Base-by-base conservation (phyloP, 306 rosid genomes). In the Hylodesmum podocarpum region DNA sequence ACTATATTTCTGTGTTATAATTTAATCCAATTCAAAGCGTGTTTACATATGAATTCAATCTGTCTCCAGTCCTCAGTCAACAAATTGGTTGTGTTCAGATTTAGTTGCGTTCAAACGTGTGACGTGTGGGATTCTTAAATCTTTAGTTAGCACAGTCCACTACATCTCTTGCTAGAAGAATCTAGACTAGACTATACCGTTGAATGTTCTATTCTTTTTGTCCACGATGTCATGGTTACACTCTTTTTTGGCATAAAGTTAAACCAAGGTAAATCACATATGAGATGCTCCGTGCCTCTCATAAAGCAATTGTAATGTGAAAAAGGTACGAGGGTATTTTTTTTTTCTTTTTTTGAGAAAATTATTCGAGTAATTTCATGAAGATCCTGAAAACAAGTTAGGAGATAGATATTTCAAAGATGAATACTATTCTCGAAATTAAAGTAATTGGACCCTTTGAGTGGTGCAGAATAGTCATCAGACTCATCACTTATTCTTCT, bases 391-490 rank as follows among this genome's bases (percentile, higher is more conserved):
- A 47, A 75, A 34, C 4, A 61, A 55, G 75, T 28, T 19, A 15
- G 37, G 31, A 57, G 65, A 33, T 28, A 75, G 81, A 83, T 58
- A 80, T 81, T 83, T 75, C 29, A 49, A 53, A 44, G 28, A 75
- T 22, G 46, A 40, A 66, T 54, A 83, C 61, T 59, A 70, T 76
- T 81, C 80, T 69, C 19, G 54, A 70, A 66, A 51, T 65, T 29
- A 77, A 73, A 84, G 71, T 44, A 44, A 18, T 76, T 82, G 75
- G 44, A 50, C 55, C 71, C 46, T 34, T 63, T 76, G 61, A 31
- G 80, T 82, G 87, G 85, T 81, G 85, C 76, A 77, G 76, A 71
- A 69, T 68, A 21, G 72, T 67, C 80, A 75, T 21, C 34, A 37
- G 16, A 50, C 67, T 83, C 50, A 72, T 33, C 43, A 61, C 65